Evolutionary conservation across 1,284 basidiomycete species (phyloP).

Genomic region (Clitocybe nebularis): DNA sequence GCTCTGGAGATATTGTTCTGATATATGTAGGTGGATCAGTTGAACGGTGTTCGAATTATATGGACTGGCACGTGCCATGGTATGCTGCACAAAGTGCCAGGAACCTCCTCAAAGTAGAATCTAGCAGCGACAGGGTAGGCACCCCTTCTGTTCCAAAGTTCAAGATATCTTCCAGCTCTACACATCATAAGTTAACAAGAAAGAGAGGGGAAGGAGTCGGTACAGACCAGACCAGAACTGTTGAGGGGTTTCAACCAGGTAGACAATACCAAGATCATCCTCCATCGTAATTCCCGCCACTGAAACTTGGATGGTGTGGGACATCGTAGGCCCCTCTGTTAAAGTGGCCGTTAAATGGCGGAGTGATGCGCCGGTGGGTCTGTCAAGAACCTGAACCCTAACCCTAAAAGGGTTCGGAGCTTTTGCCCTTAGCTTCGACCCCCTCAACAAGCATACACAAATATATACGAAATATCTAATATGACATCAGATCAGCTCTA

Average conservation of each 20-base stretch:
- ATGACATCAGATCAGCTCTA: conserved; percentile 32
- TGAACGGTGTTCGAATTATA: conserved; percentile 5
- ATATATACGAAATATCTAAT: background rate
- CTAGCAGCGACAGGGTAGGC: conserved; percentile 69
- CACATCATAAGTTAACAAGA: conserved; percentile 4
- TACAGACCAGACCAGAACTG: conserved; percentile 83
- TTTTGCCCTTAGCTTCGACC: too few relatives aligned
- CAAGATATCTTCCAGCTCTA: conserved; percentile 85
- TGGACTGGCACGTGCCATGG: conserved; percentile 60
- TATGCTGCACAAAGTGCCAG: conserved; percentile 77
- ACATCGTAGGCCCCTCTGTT: conserved; percentile 13
- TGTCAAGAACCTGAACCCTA: conserved; percentile 5
- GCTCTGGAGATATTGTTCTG: conserved; percentile 80
- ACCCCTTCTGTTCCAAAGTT: conserved; percentile 54
- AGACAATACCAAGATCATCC: conserved; percentile 66
- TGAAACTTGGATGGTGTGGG: conserved; percentile 9
- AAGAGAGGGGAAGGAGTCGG: conserved; percentile 5
- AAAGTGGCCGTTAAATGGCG: too few relatives aligned
- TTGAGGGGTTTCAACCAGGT: conserved; percentile 73
- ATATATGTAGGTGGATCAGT: conserved; percentile 10
- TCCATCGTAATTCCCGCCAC: conserved; percentile 31
- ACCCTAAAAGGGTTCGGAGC: too few relatives aligned
- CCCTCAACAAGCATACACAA: too few relatives aligned
- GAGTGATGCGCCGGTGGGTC: too few relatives aligned
- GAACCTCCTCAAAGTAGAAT: conserved; percentile 74